Evolutionary conservation across 2,329 filamentous ascomycete species (phyloP).

Genomic region (Cordyceps cicadae): DNA sequence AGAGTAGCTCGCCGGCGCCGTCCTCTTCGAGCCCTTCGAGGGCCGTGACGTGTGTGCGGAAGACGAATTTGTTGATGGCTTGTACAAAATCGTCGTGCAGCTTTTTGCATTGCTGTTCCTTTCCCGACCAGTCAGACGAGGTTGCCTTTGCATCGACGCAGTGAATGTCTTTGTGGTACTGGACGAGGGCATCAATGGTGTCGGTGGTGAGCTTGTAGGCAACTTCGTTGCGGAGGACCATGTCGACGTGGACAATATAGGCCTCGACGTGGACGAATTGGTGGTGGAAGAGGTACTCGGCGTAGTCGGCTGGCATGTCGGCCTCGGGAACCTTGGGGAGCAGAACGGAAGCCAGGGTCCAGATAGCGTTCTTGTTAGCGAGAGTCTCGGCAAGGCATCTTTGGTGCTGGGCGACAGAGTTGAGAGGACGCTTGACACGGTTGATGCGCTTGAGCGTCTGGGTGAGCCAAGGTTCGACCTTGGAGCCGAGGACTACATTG

Average conservation of each 20-base stretch:
- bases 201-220: constrained; percentile 95
- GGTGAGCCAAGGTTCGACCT: constrained; percentile 94
- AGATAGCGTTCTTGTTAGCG: constrained; percentile 83
- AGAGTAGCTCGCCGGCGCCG: constrained; percentile 84
- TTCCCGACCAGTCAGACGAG: constrained; percentile 93
- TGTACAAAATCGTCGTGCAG: constrained; percentile 94
- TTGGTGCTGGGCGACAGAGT: constrained; percentile 92
- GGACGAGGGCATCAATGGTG: constrained; percentile 84
- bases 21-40: constrained; percentile 96
- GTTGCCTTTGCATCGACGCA: constrained; percentile 81
- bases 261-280: constrained; percentile 90
- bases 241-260: constrained; percentile 97
- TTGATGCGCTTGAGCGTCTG: constrained; percentile 96
- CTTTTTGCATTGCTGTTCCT: constrained; percentile 94
- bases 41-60: constrained; percentile 76
- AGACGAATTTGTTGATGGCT: constrained; percentile 95
- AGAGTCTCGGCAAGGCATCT: constrained; percentile 91
- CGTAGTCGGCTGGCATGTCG: constrained; percentile 72
- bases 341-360: constrained; percentile 90
- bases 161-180: constrained; percentile 94
- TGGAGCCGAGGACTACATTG: constrained; percentile 86
- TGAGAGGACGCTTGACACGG: constrained; percentile 90
- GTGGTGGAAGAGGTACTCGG: constrained; percentile 87
- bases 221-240: constrained; percentile 95
- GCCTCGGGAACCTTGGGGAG: constrained; percentile 80